Percentiles rank a stretch among this genome's conserved stretches.
These are phyloP conservation scores for Thermothielavioides terrestris DNA, from an alignment of 495 filamentous ascomycete genomes.

Conservation along the genomic window DNA sequence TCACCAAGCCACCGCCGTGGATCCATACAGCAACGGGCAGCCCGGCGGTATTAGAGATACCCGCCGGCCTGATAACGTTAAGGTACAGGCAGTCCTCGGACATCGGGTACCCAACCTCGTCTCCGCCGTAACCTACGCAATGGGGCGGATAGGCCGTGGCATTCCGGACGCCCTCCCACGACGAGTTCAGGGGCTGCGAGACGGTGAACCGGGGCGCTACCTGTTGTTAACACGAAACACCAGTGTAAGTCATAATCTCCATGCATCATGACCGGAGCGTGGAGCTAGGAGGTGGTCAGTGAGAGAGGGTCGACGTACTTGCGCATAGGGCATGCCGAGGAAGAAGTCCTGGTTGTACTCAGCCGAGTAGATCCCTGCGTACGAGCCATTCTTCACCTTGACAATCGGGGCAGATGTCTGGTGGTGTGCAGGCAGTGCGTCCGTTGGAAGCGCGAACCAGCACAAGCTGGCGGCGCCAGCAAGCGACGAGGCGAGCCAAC, in stretches of 20 bases:
- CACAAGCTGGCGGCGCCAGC: not conserved
- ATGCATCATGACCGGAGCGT: no score
- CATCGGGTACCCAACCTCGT: not conserved
- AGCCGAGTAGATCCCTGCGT: not conserved
- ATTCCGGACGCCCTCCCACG: not conserved
- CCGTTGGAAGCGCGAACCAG: not conserved
- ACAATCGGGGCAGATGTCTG: not conserved
- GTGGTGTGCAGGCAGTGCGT: not conserved
- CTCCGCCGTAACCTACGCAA: not conserved
- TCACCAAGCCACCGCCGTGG: constrained; percentile 56
- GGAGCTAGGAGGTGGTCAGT: no score
- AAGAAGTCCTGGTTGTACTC: constrained; percentile 2
- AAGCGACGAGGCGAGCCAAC: not conserved
- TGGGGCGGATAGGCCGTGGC: not conserved
- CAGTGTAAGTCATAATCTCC: no score
- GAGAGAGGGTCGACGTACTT: no score
- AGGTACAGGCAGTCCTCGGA: constrained; percentile 61
- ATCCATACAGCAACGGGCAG: constrained; percentile 69
- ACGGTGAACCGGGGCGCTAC: not conserved
- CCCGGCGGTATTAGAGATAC: constrained; percentile 40
- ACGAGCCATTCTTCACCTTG: not conserved
- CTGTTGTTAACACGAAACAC: no score
- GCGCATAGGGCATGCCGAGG: not conserved
- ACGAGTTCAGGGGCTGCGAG: not conserved
- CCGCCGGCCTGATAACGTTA: constrained; percentile 55